Base-by-base conservation (phyloP, 169 alveolate genomes). In the Plasmodium adleri region DNA sequence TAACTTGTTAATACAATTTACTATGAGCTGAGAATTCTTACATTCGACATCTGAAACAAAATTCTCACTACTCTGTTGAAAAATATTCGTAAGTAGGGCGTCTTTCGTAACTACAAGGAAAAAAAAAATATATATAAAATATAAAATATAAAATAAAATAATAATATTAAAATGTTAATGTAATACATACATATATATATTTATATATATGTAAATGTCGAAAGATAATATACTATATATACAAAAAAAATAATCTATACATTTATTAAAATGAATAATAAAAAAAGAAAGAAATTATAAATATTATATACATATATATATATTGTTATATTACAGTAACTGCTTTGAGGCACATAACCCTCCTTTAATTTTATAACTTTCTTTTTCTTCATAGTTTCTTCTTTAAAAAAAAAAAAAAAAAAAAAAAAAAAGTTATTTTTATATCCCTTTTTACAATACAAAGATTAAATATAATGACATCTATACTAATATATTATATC, bases 281-380 rank as follows among this genome's bases (percentile, higher is more conserved):
- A 56, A 32, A 32, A 32, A 32, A 32, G 8, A 32, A 32, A 32
- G 6, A 4, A 4, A 32, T 3, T 32, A 32, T 32, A 5, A 32
- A 32, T 32, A 32, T 32, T 32, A 32, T 32, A 32, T 32, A 32
- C 5, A 32, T 32, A 32, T 32, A 32, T 32, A 32, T 32, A 24
- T 26, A 28, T 12, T 64, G 12, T 13, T 26, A 64, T 64, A 26
- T 56, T 83, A 83, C 91, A 52, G 49, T 83, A 83, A 60, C 58
- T 83, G 12, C 80, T 75, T 68, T 83, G 58, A 49, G 91, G 91
- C 5, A 54, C 20, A 60, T 83, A 83, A 4, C 70, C 74, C 47
- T 52, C 91, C 72, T 83, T 83, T 68, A 83, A 59, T 60, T 83
- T 83, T 20, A 83, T 66, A 10, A 83, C 85, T 68, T 83, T 83